These are phyloP conservation scores for Aphanomyces cochlioides DNA, from an alignment of 352 stramenopile species.

Conservation along the genomic window DNA sequence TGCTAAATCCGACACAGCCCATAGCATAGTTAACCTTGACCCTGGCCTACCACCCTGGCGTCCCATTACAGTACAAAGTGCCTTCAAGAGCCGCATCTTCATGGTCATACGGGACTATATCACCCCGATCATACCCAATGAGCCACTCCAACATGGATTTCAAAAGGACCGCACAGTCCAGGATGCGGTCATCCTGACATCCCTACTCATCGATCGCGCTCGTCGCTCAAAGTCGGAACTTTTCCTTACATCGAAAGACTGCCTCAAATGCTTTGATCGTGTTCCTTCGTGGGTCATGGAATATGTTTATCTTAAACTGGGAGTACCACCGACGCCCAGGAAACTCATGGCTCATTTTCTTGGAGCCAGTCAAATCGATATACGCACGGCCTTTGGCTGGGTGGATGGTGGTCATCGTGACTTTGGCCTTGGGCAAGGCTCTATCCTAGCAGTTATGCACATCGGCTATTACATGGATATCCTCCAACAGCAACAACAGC, in stretches of 20 bases:
- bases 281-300: too few species aligned
- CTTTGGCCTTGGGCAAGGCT: not conserved
- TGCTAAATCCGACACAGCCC: not conserved
- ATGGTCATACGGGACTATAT: not conserved
- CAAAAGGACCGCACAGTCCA: not conserved
- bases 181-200: not conserved
- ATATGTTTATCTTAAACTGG: not conserved
- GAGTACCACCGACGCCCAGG: not conserved
- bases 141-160: not conserved
- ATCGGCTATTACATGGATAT: not conserved
- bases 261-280: too few species aligned
- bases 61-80: not conserved
- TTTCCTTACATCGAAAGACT: too few species aligned
- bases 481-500: not conserved
- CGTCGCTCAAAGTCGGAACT: not conserved
- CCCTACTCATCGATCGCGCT: not conserved
- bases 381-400: not conserved
- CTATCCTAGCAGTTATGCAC: not conserved
- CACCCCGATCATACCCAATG: not conserved
- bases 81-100: not conserved
- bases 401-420: not conserved
- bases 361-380: not conserved
- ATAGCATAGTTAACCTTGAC: not conserved
- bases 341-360: not conserved
- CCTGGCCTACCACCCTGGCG: not conserved